Percentiles rank a stretch among this genome's conserved stretches.
These are phyloP conservation scores for Bidens hawaiensis DNA, from an alignment of 140 eudicot species.

Conservation along the genomic window DNA sequence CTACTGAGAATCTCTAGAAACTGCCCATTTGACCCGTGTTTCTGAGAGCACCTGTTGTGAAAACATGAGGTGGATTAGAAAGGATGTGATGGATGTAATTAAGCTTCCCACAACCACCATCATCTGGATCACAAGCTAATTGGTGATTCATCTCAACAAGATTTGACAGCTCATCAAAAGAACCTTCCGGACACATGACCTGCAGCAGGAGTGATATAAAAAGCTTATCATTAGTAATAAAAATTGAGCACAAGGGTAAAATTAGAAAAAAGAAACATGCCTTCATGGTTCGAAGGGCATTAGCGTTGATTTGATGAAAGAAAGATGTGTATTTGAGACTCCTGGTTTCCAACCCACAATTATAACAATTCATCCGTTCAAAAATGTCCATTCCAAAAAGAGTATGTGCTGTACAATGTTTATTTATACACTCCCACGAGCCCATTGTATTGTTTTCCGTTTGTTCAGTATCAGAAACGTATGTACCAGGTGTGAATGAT, in stretches of 20 bases:
- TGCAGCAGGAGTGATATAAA: slow-evolving; percentile 26
- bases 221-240: not conserved
- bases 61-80: slow-evolving; percentile 76
- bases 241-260: slow-evolving; percentile 3
- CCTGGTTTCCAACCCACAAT: slow-evolving; percentile 82
- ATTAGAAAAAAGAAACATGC: slow-evolving; percentile 36
- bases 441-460: slow-evolving; percentile 53
- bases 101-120: slow-evolving; percentile 85
- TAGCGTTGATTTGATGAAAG: slow-evolving; percentile 94
- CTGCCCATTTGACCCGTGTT: not conserved
- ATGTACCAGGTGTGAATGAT: slow-evolving; percentile 50
- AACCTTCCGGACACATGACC: slow-evolving; percentile 74
- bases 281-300: slow-evolving; percentile 93
- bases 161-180: slow-evolving; percentile 78
- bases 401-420: slow-evolving; percentile 69
- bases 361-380: slow-evolving; percentile 82
- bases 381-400: slow-evolving; percentile 93
- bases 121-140: slow-evolving; percentile 88
- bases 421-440: slow-evolving; percentile 69
- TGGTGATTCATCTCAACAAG: slow-evolving; percentile 86
- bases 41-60: slow-evolving; percentile 58
- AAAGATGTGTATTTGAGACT: slow-evolving; percentile 86
- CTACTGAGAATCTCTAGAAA: not conserved
- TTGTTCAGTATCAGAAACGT: slow-evolving; percentile 38
- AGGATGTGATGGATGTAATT: slow-evolving; percentile 88